Base-by-base conservation (phyloP, 2,329 filamentous ascomycete species). In the Zasmidium cellare region DNA sequence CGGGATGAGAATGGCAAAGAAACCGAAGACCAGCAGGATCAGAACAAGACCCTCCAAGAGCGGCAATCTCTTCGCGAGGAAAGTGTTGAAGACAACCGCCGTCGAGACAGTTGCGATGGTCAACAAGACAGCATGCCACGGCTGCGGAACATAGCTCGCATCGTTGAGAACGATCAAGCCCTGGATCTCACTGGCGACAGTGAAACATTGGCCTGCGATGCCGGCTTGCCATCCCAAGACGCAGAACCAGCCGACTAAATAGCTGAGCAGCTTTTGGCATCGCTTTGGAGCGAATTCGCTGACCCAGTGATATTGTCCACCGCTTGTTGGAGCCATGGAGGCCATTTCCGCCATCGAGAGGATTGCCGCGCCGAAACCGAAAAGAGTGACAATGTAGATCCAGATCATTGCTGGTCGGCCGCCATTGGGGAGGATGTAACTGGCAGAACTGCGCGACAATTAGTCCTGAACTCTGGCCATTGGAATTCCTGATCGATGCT, bases 101-200 rank as follows among this genome's bases (percentile, higher is more conserved):
- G 66, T 64, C 12, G 51, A 49, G 3, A 53, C 60, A 2, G 67
- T 56, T 20, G 63, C 68, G 38, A 71, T 67, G 7, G 66, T 69
- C 25, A 81, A 61, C 55, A 80, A 67, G 2, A 77, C 79, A 2
- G 72, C 75, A 56, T 80, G 77, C 76, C 77, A 80, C 55, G 71
- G 60, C 51, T 78, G 66, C 1, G 74, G 72, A 1, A 69, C 61
- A 58, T 80, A 81, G 2, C 65, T 66, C 1, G 71, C 69, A 50
- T 78, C 66, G 58, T 79, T 79, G 28, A 81, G 65, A 19, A 77
- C 71, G 20, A 79, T 71, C 18, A 80, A n/a, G 31, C 63, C 78
- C 65, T 80, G 77, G 16, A 80, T 76, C 44, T 77, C 75, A 3
- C 72, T 75, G 2, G 75, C 78, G 6, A 75, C 76, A 16, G 79